These are phyloP conservation scores for Bryoerythrophyllum caledonicum DNA, from an alignment of 225 moss, liverwort and hornwort genomes.

Conservation along the genomic window DNA sequence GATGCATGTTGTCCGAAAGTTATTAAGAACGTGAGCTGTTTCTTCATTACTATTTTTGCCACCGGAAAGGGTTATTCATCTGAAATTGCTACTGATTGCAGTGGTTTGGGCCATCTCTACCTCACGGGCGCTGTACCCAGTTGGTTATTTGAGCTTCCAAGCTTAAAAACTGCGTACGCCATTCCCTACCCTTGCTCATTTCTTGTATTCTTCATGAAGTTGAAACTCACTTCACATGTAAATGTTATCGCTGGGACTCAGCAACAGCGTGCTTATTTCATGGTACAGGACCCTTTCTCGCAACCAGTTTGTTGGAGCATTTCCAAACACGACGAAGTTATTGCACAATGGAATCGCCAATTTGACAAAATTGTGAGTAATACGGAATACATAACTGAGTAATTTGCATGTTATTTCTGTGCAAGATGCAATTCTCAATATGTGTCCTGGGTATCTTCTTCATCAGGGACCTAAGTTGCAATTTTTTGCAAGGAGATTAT, in stretches of 20 bases:
- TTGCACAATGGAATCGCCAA: conserved; percentile 32
- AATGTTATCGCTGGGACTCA: not conserved
- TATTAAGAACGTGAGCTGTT: not conserved
- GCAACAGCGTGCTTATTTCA: not conserved
- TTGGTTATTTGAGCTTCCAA: conserved; percentile 43
- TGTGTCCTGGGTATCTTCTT: not conserved
- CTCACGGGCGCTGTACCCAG: conserved; percentile 35
- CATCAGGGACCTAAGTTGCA: conserved; percentile 43
- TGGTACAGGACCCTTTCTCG: conserved; percentile 34
- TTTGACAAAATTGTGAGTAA: conserved; percentile 26
- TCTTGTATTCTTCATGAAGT: not conserved
- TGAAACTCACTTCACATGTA: not conserved
- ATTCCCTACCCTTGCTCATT: not conserved
- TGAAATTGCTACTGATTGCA: conserved; percentile 30
- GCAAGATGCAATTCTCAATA: not conserved
- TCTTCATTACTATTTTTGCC: not conserved
- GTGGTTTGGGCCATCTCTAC: conserved; percentile 44
- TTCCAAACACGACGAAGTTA: conserved; percentile 36
- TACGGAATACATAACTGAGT: not conserved
- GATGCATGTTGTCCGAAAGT: not conserved
- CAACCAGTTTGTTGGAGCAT: conserved; percentile 37
- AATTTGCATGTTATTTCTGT: not conserved
- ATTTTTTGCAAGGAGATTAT: conserved; percentile 33
- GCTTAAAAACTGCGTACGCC: conserved; percentile 27
- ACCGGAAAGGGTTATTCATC: not conserved